Conservation (phyloP, 2,329 filamentous ascomycete species). For the Calcarisporium arbuscula region DNA sequence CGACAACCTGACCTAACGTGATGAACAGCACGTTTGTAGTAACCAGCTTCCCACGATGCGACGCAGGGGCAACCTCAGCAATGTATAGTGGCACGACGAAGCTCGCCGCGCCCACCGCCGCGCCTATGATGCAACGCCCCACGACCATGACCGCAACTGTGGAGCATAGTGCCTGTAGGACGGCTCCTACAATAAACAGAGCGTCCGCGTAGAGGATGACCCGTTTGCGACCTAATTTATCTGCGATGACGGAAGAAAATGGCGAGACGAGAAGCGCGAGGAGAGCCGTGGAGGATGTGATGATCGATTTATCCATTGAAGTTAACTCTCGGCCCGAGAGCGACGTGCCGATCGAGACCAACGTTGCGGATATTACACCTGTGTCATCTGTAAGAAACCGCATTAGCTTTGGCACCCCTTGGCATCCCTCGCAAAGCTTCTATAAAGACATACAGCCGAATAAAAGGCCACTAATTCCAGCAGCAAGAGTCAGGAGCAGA, state of each 20-base stretch:
- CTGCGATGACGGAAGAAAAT: slow-evolving; percentile 57
- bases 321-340: slow-evolving; percentile 51
- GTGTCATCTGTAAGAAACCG: slow-evolving; percentile 48
- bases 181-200: slow-evolving; percentile 62
- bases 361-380: slow-evolving; percentile 61
- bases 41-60: slow-evolving; percentile 70
- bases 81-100: slow-evolving; percentile 87
- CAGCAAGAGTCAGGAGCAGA: slow-evolving; percentile 56
- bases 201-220: slow-evolving; percentile 59
- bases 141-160: slow-evolving; percentile 59
- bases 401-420: slow-evolving; percentile 6
- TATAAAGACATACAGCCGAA: slow-evolving; percentile 53
- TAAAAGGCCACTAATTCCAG: slow-evolving; percentile 60
- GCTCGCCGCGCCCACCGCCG: slow-evolving; percentile 68
- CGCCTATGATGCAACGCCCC: slow-evolving; percentile 63
- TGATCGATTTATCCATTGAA: slow-evolving; percentile 61
- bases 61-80: slow-evolving; percentile 73
- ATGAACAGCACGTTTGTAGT: slow-evolving; percentile 79
- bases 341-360: slow-evolving; percentile 56
- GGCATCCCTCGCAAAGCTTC: background rate
- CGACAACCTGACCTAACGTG: slow-evolving; percentile 81
- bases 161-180: slow-evolving; percentile 53
- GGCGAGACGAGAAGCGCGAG: slow-evolving; percentile 60
- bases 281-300: slow-evolving; percentile 63
- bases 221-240: slow-evolving; percentile 52